Evolutionary conservation across 495 filamentous ascomycete species (phyloP).

Genomic region (Neurospora sp.): DNA sequence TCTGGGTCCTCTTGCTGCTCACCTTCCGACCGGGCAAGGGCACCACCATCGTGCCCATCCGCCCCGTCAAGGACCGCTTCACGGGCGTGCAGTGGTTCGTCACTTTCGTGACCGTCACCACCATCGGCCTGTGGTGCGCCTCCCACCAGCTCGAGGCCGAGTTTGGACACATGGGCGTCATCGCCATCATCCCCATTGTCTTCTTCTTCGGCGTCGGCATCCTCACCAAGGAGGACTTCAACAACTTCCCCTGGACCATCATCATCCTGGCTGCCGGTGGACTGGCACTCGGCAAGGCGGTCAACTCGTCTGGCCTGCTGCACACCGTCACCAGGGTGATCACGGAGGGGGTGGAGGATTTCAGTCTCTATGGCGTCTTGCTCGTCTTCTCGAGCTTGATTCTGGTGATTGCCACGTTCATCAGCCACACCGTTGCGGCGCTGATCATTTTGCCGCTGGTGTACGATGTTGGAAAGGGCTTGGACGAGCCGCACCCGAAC

Average conservation of each 20-base stretch:
- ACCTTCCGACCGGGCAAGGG: slow-evolving; percentile 77
- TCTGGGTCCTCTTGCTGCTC: slow-evolving; percentile 77
- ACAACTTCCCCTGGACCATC: slow-evolving; percentile 99
- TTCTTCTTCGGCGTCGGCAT: slow-evolving; percentile 96
- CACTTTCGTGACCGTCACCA: slow-evolving; percentile 68
- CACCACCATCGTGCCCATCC: slow-evolving; percentile 85
- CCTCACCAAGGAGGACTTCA: slow-evolving; percentile 98
- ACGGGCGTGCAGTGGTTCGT: slow-evolving; percentile 92
- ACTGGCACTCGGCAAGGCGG: slow-evolving; percentile 85
- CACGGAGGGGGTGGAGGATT: slow-evolving; percentile 57
- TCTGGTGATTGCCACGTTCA: slow-evolving; percentile 92
- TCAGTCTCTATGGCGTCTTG: slow-evolving; percentile 80
- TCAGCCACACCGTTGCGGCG: slow-evolving; percentile 93
- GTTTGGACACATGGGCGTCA: slow-evolving; percentile 97
- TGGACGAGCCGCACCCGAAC: slow-evolving; percentile 88
- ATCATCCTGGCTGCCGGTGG: slow-evolving; percentile 97
- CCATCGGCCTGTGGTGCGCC: slow-evolving; percentile 87
- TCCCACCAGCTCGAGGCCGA: slow-evolving; percentile 76
- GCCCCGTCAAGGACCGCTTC: slow-evolving; percentile 78
- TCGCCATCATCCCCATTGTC: slow-evolving; percentile 91
- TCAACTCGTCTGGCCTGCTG: slow-evolving; percentile 86
- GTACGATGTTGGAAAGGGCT: slow-evolving; percentile 66
- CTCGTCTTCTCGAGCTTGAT: slow-evolving; percentile 81
- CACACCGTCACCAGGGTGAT: slow-evolving; percentile 76
- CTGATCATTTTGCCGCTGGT: slow-evolving; percentile 92